Evolutionary conservation across 139 green algal genomes (phyloP), one percentile per base, ranked within the genome.

Genomic region (Volvox reticuliferus): DNA sequence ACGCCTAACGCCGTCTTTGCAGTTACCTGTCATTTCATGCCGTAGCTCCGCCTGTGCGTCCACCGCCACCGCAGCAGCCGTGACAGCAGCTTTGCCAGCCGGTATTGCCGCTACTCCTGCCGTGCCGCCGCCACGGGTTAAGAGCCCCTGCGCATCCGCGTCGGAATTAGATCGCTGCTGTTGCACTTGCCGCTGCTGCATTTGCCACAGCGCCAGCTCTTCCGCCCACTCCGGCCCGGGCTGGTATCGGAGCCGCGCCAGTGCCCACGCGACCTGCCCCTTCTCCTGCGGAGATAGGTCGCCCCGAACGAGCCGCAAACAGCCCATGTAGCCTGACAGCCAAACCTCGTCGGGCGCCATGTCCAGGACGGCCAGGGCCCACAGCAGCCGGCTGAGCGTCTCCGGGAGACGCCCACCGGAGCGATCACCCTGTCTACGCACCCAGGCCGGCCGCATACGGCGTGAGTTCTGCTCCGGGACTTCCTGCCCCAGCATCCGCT

Each of bases 311-410:
- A 20, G 18, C 19, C 33, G 21, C 75, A 90, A 26, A 28, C 30
- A 68, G 55, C 9, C 73, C 75, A 90, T 62, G 86, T 78, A 90
- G 30, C 12, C 0, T 14, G 86, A 28, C 55, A 84, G 35, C 86
- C 86, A 90, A 21, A 26, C 44, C 1, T 16, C 55, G 0, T n/a
- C 24, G 6, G 86, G 86, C 2, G 50, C 30, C 5, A 90, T 33
- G 55, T 90, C 86, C 73, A 90, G 75, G 32, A 84, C 3, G 14
- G 86, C 86, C 75, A 85, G 73, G 26, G 86, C 33, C 86, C 73
- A 85, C 30, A 90, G 55, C 50, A 90, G 73, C 28, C 55, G 44
- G 28, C 37, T 61, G 12, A 89, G 37, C 37, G 32, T 61, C 35
- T n/a, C 36, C 21, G 71, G 71, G 14, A 79, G 71, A 33, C 32